Conservation (phyloP, 257 asterid genomes). For the Solanum paucissectum region DNA sequence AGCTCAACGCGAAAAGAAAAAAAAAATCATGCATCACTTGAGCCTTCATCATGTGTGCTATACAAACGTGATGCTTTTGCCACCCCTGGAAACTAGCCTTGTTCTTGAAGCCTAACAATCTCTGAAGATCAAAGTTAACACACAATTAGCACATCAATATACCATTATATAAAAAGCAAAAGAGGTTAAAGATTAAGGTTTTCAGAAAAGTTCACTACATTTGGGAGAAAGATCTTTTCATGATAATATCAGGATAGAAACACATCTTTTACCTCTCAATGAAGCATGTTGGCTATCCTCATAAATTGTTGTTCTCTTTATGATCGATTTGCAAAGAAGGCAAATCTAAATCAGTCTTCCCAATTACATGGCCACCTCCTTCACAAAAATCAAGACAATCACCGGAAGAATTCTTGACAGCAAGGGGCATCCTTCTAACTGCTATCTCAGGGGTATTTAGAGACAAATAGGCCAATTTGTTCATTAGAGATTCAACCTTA, state of each 20-base stretch:
- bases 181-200: neutral
- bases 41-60: neutral
- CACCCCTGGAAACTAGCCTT: neutral
- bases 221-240: neutral
- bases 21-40: neutral
- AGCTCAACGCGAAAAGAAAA: neutral
- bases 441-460: constrained; percentile 1
- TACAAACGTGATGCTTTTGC: neutral
- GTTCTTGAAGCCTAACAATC: neutral
- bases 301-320: constrained; percentile 22
- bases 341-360: constrained; percentile 4
- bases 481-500: constrained; percentile 7
- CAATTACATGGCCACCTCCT: constrained; percentile 13
- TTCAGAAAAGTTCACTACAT: neutral
- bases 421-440: constrained; percentile 30
- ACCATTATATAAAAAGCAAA: neutral
- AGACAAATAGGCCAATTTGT: constrained; percentile 5
- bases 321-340: constrained; percentile 16
- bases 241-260: neutral
- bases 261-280: neutral
- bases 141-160: neutral
- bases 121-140: neutral
- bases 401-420: constrained; percentile 18
- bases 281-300: neutral
- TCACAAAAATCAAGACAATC: constrained; percentile 14